These are phyloP conservation scores for Lentinus polychrous DNA, from an alignment of 1,284 basidiomycete species.

Conservation along the genomic window DNA sequence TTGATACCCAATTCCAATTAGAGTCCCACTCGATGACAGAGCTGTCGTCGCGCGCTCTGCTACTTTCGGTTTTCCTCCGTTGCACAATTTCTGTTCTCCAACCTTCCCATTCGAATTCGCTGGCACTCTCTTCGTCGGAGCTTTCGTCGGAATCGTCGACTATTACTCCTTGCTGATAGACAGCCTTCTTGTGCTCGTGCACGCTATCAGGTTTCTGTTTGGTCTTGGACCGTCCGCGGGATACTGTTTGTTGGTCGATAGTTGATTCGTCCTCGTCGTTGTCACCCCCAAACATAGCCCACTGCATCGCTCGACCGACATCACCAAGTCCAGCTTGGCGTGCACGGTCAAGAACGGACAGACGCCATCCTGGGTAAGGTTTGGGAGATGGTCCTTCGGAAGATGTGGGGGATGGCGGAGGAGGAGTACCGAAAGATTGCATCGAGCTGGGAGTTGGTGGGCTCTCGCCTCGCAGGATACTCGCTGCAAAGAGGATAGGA, in stretches of 20 bases:
- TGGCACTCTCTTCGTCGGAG: slow-evolving; percentile 29
- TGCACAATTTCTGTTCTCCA: slow-evolving; percentile 48
- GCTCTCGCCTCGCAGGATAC: neutral
- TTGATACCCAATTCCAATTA: slow-evolving; percentile 2
- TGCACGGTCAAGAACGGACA: slow-evolving; percentile 39
- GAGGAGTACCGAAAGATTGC: neutral
- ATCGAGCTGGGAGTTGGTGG: too few species aligned
- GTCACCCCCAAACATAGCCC: slow-evolving; percentile 30
- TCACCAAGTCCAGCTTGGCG: slow-evolving; percentile 50
- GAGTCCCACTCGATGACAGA: slow-evolving; percentile 7
- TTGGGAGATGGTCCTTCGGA: slow-evolving; percentile 4
- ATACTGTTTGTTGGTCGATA: slow-evolving; percentile 2
- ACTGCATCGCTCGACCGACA: slow-evolving; percentile 43
- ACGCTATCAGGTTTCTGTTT: slow-evolving; percentile 6
- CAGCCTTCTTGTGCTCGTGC: neutral
- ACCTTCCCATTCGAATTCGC: slow-evolving; percentile 55
- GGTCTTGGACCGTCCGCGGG: neutral
- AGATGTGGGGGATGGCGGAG: neutral
- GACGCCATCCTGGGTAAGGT: slow-evolving; percentile 60
- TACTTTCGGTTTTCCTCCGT: slow-evolving; percentile 1
- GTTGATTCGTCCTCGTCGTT: slow-evolving; percentile 12
- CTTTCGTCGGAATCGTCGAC: slow-evolving; percentile 19
- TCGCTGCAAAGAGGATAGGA: slow-evolving; percentile 8
- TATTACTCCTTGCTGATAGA: slow-evolving; percentile 10
- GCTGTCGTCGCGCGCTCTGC: neutral